phyloP scores from a whole-genome alignment of 176 grass and related monocot genomes.

The Eleusine indica region DNA sequence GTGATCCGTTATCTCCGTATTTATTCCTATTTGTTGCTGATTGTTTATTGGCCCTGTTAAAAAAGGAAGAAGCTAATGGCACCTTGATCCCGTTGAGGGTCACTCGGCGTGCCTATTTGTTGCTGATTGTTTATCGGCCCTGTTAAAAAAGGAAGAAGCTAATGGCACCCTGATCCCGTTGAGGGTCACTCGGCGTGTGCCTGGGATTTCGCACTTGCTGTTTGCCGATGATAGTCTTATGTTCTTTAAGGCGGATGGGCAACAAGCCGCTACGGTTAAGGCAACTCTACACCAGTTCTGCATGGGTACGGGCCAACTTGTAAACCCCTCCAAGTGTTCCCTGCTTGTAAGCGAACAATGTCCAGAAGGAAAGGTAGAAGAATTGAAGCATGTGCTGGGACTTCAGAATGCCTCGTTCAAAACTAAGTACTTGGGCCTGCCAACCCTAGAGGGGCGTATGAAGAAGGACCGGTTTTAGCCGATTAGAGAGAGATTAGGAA shows the following conservation, averaged over 20 bases:
- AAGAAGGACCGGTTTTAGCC: background rate
- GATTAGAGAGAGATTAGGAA: background rate
- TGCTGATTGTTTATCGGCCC: too few species aligned
- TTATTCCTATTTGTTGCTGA: background rate
- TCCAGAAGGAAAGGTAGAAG: background rate
- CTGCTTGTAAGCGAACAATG: background rate
- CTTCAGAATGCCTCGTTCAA: fast-evolving
- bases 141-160: too few species aligned
- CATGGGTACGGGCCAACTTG: too few species aligned
- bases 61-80: fast-evolving
- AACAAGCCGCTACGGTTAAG: too few species aligned
- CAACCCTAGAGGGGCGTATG: background rate
- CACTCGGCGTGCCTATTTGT: background rate
- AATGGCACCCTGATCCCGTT: too few species aligned
- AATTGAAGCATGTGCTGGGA: background rate
- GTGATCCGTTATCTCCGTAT: background rate
- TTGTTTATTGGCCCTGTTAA: too few species aligned
- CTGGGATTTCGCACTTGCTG: too few species aligned
- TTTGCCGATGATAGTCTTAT: too few species aligned
- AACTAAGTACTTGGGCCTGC: background rate
- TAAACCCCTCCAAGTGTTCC: background rate
- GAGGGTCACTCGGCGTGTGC: background rate
- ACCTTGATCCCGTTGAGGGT: too few species aligned
- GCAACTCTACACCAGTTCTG: too few species aligned
- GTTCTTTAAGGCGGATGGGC: too few species aligned